Evolutionary conservation across 345 rosid species (phyloP).

Genomic region (Hibiscus syriacus): DNA sequence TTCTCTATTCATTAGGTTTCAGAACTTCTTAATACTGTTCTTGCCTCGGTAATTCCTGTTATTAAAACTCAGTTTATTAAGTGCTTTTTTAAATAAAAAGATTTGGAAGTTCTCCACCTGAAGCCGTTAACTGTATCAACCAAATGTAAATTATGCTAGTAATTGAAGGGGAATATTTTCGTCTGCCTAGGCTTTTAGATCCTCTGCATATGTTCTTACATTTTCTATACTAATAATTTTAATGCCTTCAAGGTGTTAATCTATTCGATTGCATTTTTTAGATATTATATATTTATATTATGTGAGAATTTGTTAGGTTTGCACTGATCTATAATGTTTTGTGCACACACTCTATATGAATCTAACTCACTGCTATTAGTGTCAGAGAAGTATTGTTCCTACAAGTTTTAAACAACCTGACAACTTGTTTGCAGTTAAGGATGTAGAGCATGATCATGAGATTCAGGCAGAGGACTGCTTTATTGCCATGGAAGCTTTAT

Average conservation of each 20-base stretch:
- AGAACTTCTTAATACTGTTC: background rate
- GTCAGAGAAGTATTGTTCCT: background rate
- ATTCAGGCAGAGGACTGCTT: constrained; percentile 43
- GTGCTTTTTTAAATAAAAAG: background rate
- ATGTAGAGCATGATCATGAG: constrained; percentile 60
- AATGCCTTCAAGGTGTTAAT: background rate
- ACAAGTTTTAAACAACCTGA: constrained; percentile 14
- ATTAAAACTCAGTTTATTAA: background rate
- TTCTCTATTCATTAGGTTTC: background rate
- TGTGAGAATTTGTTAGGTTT: background rate
- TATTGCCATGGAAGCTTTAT: constrained; percentile 73
- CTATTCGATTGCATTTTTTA: background rate
- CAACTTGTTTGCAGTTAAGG: constrained; percentile 46
- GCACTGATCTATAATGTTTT: background rate
- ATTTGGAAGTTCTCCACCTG: background rate
- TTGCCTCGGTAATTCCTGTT: background rate
- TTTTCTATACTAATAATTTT: background rate
- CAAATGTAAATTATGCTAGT: background rate
- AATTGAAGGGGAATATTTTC: background rate
- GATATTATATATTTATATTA: background rate
- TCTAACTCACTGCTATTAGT: too few species aligned
- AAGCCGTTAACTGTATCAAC: background rate
- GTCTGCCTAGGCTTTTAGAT: background rate
- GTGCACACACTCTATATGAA: too few species aligned
- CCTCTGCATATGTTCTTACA: background rate